Conservation (phyloP, 495 filamentous ascomycete species). For the Penicillium pulvis region DNA sequence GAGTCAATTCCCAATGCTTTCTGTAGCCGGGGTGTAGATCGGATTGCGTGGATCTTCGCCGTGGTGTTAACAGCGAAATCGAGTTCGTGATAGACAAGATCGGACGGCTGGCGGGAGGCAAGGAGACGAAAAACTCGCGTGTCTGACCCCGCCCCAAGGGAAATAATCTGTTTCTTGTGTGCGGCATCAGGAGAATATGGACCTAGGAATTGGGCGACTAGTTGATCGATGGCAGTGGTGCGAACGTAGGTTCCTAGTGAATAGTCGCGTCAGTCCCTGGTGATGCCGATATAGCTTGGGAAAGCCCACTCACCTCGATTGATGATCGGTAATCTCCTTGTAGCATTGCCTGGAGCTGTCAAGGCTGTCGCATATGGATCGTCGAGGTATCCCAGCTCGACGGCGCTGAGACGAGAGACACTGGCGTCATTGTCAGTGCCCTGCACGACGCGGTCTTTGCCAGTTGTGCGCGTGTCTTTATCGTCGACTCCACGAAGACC, state of each 20-base stretch:
- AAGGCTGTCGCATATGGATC: constrained; percentile 78
- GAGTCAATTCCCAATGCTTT: constrained; percentile 29
- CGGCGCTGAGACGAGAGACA: constrained; percentile 83
- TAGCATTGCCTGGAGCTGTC: constrained; percentile 46
- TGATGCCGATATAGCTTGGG: not conserved
- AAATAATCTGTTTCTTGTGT: constrained; percentile 77
- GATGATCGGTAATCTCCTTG: constrained; percentile 79
- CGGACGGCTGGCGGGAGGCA: constrained; percentile 41
- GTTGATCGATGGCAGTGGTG: constrained; percentile 79
- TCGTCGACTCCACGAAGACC: constrained; percentile 27
- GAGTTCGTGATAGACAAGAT: constrained; percentile 84
- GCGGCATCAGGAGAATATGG: constrained; percentile 19
- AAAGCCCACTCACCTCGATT: constrained; percentile 69
- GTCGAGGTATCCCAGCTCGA: constrained; percentile 80
- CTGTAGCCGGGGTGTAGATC: constrained; percentile 41
- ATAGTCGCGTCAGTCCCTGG: not conserved
- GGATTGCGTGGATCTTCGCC: constrained; percentile 61
- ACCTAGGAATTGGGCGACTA: constrained; percentile 72
- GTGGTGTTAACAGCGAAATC: constrained; percentile 79
- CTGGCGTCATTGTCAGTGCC: constrained; percentile 91
- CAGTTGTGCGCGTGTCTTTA: constrained; percentile 27
- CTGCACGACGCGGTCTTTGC: constrained; percentile 68
- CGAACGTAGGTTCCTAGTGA: constrained; percentile 85
- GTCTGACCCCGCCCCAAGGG: constrained; percentile 91
- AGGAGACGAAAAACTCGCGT: constrained; percentile 75